Evolutionary conservation across 306 rosid species (phyloP).

Genomic region (Alnus glutinosa): DNA sequence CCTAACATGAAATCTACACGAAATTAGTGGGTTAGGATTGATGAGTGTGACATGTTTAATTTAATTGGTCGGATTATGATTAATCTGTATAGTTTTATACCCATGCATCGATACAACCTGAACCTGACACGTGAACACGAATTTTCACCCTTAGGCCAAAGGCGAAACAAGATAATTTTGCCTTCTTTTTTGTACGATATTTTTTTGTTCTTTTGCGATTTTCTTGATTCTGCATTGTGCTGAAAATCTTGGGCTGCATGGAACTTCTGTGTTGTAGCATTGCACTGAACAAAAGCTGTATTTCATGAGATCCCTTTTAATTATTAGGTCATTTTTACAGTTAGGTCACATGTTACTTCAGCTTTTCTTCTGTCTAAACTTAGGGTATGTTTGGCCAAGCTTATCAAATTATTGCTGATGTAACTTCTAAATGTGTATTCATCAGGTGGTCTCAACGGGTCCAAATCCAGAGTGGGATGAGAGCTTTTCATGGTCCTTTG

Average conservation of each 20-base stretch:
- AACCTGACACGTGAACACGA: too few relatives aligned
- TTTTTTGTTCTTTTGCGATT: neutral
- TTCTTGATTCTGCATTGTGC: neutral
- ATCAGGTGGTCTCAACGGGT: slow-evolving; percentile 91
- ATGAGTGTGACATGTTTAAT: too few relatives aligned
- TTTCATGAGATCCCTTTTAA: neutral
- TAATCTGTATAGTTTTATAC: too few relatives aligned
- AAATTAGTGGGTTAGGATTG: too few relatives aligned
- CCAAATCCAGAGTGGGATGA: slow-evolving; percentile 98
- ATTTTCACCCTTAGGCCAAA: too few relatives aligned
- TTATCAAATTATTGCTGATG: neutral
- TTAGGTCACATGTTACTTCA: neutral
- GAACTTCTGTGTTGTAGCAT: neutral
- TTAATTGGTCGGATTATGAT: too few relatives aligned
- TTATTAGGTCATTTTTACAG: neutral
- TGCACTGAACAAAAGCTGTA: neutral
- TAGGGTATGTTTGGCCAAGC: neutral
- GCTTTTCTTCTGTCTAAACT: neutral
- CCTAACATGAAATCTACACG: too few relatives aligned
- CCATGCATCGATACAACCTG: too few relatives aligned
- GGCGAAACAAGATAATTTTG: neutral
- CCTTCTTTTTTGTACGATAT: neutral
- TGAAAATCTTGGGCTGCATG: neutral
- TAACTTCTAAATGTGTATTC: slow-evolving; percentile 13
- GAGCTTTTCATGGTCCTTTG: slow-evolving; percentile 93